Base-by-base conservation (phyloP, 2,329 filamentous ascomycete species). In the Arthrinium puccinioides region DNA sequence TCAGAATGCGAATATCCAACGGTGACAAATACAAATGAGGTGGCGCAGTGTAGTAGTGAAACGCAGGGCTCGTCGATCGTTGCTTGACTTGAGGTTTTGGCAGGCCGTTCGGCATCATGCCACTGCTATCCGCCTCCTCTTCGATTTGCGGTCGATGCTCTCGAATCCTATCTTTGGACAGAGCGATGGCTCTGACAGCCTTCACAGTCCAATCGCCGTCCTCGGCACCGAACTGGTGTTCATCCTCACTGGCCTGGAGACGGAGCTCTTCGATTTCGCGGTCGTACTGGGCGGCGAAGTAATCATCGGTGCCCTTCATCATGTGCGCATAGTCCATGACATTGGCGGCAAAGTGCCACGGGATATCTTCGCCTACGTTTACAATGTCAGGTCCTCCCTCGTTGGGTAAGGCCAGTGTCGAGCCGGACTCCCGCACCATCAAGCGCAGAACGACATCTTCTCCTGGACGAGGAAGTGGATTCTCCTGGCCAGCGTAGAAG, bases 301-400 rank as follows among this genome's bases (percentile, higher is more conserved):
- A 98, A 23, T 84, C 80, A 50, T 84, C 79, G 5, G 87, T 90
- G 6, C 89, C 92, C 56, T 90, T 94, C 86, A 98, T 95, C 38
- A 97, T 83, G 26, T 89, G 79, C 13, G 89, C 87, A 60, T 96
- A 98, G 56, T 98, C 92, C 55, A 94, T 74, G 24, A 95, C 88
- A 51, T 95, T 94, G 9, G 87, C 88, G 6, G 87, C 87, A 61
- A 92, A 88, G 58, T 94, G 87, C 92, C 92, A 98, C 0, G 92
- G 92, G 24, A 97, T 78, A 51, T 89, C 84, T 35, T 90, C 80
- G 8, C 76, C 76, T 15, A 76, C 72, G 21, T 74, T 73, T 20
- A 87, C 67, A 4, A 77, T 71, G 46, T 92, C 84, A 3, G 79
- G 78, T 5, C 73, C 73, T 4, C 83, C 81, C 57, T 96, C 90